Percentiles rank a stretch among this genome's conserved stretches.
These are phyloP conservation scores for Arthrobotrys pseudoclavata DNA, from an alignment of 2,329 filamentous ascomycete species.

Conservation along the genomic window DNA sequence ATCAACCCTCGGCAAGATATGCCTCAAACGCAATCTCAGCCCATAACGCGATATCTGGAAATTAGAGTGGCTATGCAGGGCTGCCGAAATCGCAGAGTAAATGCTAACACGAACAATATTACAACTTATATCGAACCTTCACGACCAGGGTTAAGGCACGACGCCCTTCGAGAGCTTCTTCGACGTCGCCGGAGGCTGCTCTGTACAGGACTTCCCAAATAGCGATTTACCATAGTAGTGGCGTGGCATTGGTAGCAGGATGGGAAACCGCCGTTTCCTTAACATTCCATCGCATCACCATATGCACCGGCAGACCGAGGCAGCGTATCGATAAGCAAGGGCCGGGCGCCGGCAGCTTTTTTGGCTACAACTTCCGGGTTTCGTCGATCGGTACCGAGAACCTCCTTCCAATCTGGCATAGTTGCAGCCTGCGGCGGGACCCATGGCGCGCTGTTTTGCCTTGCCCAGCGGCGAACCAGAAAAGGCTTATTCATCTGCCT, in stretches of 20 bases:
- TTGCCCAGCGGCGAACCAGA: slow-evolving; percentile 31
- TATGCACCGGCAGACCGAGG: neutral
- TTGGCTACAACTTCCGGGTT: slow-evolving; percentile 32
- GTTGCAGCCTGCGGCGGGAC: slow-evolving; percentile 12
- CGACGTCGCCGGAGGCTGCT: neutral
- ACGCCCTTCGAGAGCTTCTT: neutral
- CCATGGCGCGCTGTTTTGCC: slow-evolving; percentile 30
- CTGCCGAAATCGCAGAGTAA: slow-evolving; percentile 8
- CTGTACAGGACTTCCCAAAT: neutral
- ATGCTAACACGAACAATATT: neutral
- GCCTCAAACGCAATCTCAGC: slow-evolving; percentile 10
- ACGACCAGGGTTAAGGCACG: neutral
- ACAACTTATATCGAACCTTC: neutral
- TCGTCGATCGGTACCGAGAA: slow-evolving; percentile 32
- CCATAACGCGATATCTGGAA: slow-evolving; percentile 5
- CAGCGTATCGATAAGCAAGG: slow-evolving; percentile 36
- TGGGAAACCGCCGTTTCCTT: neutral
- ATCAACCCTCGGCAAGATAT: slow-evolving; percentile 22
- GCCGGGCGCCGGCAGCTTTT: neutral
- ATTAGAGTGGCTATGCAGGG: slow-evolving; percentile 28
- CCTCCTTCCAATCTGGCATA: slow-evolving; percentile 53
- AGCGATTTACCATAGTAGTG: neutral
- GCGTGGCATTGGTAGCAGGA: neutral
- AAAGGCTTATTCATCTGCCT: slow-evolving; percentile 36
- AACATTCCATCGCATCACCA: neutral